These are phyloP conservation scores for Peziza echinospora DNA, from an alignment of 495 filamentous ascomycete species.

Conservation along the genomic window DNA sequence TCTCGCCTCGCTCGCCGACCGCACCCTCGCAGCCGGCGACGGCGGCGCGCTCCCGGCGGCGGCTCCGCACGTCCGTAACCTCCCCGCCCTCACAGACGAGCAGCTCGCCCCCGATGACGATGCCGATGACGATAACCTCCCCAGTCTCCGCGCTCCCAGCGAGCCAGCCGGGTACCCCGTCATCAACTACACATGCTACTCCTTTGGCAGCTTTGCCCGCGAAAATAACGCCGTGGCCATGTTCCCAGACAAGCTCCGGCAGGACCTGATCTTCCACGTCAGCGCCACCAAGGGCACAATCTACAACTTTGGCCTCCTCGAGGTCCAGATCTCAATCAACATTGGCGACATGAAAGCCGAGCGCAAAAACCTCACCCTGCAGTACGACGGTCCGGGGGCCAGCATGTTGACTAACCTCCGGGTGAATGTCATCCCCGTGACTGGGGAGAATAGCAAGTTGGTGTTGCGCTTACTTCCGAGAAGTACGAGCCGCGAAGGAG, in stretches of 20 bases:
- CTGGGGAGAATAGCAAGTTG: neutral
- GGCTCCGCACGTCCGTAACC: neutral
- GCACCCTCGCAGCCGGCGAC: neutral
- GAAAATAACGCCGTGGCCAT: neutral
- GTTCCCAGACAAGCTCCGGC: slow-evolving; percentile 1
- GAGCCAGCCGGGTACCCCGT: neutral
- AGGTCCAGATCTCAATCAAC: slow-evolving; percentile 1
- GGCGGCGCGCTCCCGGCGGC: neutral
- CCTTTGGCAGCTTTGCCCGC: neutral
- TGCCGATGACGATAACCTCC: neutral
- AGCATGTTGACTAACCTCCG: slow-evolving; percentile 15
- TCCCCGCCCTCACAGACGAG: neutral
- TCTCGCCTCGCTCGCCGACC: neutral
- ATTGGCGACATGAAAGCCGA: neutral
- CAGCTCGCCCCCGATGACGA: neutral
- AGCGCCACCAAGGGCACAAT: neutral
- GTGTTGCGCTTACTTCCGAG: slow-evolving; percentile 5
- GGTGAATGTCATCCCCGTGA: slow-evolving; percentile 11
- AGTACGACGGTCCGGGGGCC: slow-evolving; percentile 8
- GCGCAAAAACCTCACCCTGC: slow-evolving; percentile 1
- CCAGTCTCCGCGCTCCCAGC: neutral
- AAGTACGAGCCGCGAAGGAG: neutral
- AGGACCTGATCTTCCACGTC: slow-evolving; percentile 7
- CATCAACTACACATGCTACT: slow-evolving; percentile 1
- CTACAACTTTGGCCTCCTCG: neutral